Conservation (phyloP, 176 grass and related monocot species). For the Triticum turgidum region DNA sequence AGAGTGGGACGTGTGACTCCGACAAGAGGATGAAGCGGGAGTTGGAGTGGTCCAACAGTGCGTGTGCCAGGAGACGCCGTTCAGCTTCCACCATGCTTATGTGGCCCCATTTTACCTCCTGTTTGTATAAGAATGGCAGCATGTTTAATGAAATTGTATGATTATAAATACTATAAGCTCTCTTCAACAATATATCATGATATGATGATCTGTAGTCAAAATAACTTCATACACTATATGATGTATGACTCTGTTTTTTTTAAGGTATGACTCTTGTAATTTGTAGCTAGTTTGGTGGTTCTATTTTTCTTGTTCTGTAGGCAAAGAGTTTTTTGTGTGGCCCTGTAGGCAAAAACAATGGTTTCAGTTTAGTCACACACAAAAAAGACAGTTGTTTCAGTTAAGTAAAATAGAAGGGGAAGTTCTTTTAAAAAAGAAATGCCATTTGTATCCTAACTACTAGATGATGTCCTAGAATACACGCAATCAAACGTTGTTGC, state of each 20-base stretch:
- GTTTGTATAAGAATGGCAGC: not conserved
- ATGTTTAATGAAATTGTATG: not conserved
- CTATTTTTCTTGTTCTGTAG: too few relatives aligned
- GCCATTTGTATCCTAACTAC: too few relatives aligned
- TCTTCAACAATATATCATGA: not conserved
- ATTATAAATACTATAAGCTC: not conserved
- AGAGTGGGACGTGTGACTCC: slow-evolving; percentile 61
- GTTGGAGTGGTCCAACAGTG: slow-evolving; percentile 53
- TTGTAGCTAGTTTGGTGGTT: too few relatives aligned
- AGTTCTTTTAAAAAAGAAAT: too few relatives aligned
- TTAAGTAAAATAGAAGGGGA: too few relatives aligned
- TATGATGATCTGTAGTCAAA: not conserved
- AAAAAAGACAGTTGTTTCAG: too few relatives aligned
- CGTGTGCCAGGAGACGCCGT: slow-evolving; percentile 60
- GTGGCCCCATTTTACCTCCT: slow-evolving; percentile 73
- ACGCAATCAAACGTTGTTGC: not conserved
- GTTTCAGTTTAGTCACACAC: too few relatives aligned
- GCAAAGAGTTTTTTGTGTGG: too few relatives aligned
- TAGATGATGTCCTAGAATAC: not conserved
- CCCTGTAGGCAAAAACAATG: too few relatives aligned
- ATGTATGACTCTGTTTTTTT: too few relatives aligned
- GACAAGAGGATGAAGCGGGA: slow-evolving; percentile 66
- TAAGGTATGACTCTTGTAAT: too few relatives aligned
- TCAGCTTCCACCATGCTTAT: slow-evolving; percentile 75
- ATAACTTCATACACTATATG: not conserved